Base-by-base conservation (phyloP, 306 rosid species). In the Rosa lucieae region DNA sequence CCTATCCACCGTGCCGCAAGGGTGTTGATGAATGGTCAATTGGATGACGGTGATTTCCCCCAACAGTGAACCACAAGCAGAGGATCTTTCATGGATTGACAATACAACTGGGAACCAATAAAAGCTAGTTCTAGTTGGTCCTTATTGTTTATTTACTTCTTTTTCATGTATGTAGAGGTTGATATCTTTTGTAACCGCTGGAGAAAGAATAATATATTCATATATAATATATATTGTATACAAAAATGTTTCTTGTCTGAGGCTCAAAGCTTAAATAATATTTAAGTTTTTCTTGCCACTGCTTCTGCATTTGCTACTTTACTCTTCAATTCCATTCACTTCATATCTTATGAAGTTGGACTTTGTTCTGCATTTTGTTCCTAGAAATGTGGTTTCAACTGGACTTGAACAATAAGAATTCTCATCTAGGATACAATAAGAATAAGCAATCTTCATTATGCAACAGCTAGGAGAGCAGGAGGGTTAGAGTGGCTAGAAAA, bases 1-100 rank as follows among this genome's bases (percentile, higher is more conserved):
- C 89, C 89, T 14, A 40, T 83, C n/a, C 89, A 83, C 49, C 81
- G 80, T 9, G 86, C 84, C 14, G 86, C 84, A 14, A 79, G 48
- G 81, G 40, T 80, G 14, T 55, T 86, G 75, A 86, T 86, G 18
- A 83, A 86, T 21, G 43, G 77, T 43, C 89, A 86, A 77, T 52
- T 69, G 37, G 82, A 86, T 53, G 74, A 80, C 2, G 89, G 89
- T 12, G 86, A 80, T 47, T 80, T 82, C 55, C 86, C 86, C 1
- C 84, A 86, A 69, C 80, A 84, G 77, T 18, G 49, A 47, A 62
- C 12, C 49, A 63, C 20, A 76, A 76, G 79, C 47, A 32, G 23
- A 63, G 8, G 21, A 48, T 67, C 49, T 48, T 62, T 65, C 72
- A 47, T 32, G 39, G 72, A 48, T 18, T 62, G 21, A 40, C 72